Evolutionary conservation across 2,329 filamentous ascomycete species (phyloP).

Genomic region (Corniculantispora saksenae): DNA sequence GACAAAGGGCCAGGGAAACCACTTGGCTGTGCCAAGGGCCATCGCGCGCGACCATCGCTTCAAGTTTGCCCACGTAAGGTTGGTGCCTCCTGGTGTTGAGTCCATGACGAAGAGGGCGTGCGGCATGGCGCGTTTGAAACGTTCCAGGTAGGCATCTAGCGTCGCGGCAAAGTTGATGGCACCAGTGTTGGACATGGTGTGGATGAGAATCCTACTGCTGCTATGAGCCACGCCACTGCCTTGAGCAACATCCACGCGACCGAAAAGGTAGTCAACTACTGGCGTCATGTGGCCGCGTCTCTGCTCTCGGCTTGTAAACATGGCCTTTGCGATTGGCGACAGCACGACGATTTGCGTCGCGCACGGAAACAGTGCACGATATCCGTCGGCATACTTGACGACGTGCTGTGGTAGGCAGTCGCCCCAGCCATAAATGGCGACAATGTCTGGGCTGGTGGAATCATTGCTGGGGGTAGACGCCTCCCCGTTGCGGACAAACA

Average conservation of each 20-base stretch:
- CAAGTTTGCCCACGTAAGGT: constrained; percentile 44
- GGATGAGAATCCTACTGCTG: constrained; percentile 44
- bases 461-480: constrained; percentile 23
- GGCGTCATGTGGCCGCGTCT: constrained; percentile 48
- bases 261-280: constrained; percentile 42
- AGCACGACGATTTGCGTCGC: constrained; percentile 54
- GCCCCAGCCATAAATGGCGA: constrained; percentile 60
- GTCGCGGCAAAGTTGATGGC: constrained; percentile 54
- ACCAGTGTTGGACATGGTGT: constrained; percentile 61
- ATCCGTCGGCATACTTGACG: constrained; percentile 56
- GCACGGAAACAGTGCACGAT: constrained; percentile 50
- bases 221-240: constrained; percentile 15
- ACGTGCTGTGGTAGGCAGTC: constrained; percentile 57
- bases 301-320: constrained; percentile 44
- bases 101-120: constrained; percentile 52
- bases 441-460: constrained; percentile 41
- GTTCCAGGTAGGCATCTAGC: constrained; percentile 46
- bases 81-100: constrained; percentile 53
- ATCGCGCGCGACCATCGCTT: constrained; percentile 51
- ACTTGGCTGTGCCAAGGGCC: constrained; percentile 48
- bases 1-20: constrained; percentile 51
- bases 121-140: constrained; percentile 42
- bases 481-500: constrained; percentile 45
- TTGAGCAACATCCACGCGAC: constrained; percentile 16
- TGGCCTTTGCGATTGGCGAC: constrained; percentile 49